Evolutionary conservation across 129 eudicot genomes (phyloP).

Genomic region (Erigeron canadensis): DNA sequence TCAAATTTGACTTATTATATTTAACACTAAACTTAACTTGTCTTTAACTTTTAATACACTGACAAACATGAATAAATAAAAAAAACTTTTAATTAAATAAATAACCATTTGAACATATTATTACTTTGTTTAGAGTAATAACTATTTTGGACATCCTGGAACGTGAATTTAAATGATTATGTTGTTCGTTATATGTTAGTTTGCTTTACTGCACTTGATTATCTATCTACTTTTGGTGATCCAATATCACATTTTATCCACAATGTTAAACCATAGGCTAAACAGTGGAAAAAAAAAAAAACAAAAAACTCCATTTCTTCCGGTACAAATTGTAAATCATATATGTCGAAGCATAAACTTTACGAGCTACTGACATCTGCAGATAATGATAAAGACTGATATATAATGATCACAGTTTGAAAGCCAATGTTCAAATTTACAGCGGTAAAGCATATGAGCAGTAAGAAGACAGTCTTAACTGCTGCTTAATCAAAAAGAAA

Average conservation of each 20-base stretch:
- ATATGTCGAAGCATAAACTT: background rate
- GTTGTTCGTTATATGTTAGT: too few species aligned
- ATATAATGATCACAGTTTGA: constrained; percentile 13
- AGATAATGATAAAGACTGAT: background rate
- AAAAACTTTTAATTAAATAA: too few species aligned
- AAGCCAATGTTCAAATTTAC: constrained; percentile 1
- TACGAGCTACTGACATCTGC: background rate
- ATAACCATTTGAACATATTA: too few species aligned
- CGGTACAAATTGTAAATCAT: background rate
- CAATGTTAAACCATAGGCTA: too few species aligned
- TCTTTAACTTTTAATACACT: too few species aligned
- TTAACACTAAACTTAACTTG: too few species aligned
- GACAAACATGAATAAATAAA: too few species aligned
- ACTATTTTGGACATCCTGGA: background rate
- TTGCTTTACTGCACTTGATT: background rate
- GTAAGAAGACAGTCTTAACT: constrained; percentile 15
- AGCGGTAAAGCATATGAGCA: constrained; percentile 14
- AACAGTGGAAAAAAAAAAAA: too few species aligned
- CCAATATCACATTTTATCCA: background rate
- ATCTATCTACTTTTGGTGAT: background rate
- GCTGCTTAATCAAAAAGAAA: constrained; percentile 8
- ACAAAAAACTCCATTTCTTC: too few species aligned
- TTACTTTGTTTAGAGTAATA: too few species aligned
- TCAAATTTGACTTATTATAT: too few species aligned
- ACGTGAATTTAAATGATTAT: too few species aligned